Percentiles rank a stretch among this genome's conserved stretches.
These are phyloP conservation scores for Litsea cubeba DNA, from an alignment of 164 flowering plant genomes.

Conservation along the genomic window DNA sequence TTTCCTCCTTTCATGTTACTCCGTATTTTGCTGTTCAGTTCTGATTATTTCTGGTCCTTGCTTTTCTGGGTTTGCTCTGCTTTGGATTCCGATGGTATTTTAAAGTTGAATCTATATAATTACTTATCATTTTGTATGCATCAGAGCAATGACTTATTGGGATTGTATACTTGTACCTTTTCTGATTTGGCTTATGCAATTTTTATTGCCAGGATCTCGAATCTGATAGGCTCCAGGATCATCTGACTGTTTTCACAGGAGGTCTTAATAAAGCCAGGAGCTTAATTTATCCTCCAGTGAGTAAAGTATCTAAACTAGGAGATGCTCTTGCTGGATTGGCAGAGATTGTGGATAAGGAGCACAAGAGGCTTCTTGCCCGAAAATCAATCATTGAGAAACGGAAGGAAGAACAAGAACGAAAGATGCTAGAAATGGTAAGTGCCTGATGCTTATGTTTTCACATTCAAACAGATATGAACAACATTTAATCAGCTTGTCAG, in stretches of 20 bases:
- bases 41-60: not conserved
- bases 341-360: conserved; percentile 81
- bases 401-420: conserved; percentile 91
- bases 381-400: conserved; percentile 91
- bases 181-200: not conserved
- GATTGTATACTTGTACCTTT: not conserved
- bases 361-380: conserved; percentile 88
- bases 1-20: not conserved
- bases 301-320: conserved; percentile 41
- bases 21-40: too few species aligned
- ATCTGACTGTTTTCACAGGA: conserved; percentile 57
- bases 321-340: conserved; percentile 54
- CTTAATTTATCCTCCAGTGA: conserved; percentile 57
- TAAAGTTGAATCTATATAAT: too few species aligned
- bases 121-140: too few species aligned
- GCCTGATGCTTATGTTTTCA: not conserved
- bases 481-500: too few species aligned
- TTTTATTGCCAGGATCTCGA: conserved; percentile 61
- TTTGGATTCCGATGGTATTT: too few species aligned
- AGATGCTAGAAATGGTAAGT: conserved; percentile 71
- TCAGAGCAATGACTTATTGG: not conserved
- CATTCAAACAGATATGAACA: too few species aligned
- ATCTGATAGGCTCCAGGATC: conserved; percentile 58
- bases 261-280: conserved; percentile 60
- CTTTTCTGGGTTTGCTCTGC: too few species aligned